phyloP scores from a whole-genome alignment of 2,329 filamentous ascomycete genomes.

The Lasiodiplodia citricola region DNA sequence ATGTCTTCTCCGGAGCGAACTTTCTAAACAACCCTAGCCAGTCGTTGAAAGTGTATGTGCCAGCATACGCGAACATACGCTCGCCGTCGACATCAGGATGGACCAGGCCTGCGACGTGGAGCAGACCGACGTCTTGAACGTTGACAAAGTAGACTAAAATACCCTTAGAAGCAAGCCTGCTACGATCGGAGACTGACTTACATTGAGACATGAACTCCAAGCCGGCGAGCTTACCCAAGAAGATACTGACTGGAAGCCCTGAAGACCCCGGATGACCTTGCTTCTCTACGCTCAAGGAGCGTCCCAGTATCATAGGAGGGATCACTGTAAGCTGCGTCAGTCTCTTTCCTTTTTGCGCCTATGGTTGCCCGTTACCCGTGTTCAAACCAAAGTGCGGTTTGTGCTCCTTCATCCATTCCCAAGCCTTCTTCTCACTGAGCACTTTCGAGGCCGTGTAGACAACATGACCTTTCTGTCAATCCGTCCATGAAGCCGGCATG shows the following conservation, averaged over 20 bases:
- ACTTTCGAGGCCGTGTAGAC: conserved; percentile 51
- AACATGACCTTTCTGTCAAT: conserved; percentile 32
- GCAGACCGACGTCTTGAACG: conserved; percentile 31
- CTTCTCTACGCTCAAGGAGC: conserved; percentile 26
- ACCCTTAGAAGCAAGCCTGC: background rate
- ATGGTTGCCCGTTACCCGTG: conserved; percentile 28
- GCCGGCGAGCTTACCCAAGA: conserved; percentile 10
- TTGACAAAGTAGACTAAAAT: conserved; percentile 28
- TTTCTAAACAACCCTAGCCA: conserved; percentile 26
- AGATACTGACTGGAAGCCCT: conserved; percentile 25
- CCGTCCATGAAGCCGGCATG: conserved; percentile 31
- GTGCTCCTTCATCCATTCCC: conserved; percentile 49
- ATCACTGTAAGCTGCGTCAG: conserved; percentile 19
- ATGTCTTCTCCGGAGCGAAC: background rate
- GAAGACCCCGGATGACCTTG: conserved; percentile 30
- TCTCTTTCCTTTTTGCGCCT: background rate
- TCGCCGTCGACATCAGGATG: conserved; percentile 27
- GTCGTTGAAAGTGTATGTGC: conserved; percentile 26
- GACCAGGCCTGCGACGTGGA: conserved; percentile 32
- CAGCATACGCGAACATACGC: conserved; percentile 30
- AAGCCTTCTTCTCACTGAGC: conserved; percentile 48
- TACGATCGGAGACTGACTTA: background rate
- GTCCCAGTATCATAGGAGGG: conserved; percentile 27
- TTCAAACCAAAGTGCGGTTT: conserved; percentile 49
- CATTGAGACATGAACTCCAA: background rate